Percentiles rank a stretch among this genome's conserved stretches.
These are phyloP conservation scores for Cercophora sp. DNA, from an alignment of 495 filamentous ascomycete species.

Conservation along the genomic window DNA sequence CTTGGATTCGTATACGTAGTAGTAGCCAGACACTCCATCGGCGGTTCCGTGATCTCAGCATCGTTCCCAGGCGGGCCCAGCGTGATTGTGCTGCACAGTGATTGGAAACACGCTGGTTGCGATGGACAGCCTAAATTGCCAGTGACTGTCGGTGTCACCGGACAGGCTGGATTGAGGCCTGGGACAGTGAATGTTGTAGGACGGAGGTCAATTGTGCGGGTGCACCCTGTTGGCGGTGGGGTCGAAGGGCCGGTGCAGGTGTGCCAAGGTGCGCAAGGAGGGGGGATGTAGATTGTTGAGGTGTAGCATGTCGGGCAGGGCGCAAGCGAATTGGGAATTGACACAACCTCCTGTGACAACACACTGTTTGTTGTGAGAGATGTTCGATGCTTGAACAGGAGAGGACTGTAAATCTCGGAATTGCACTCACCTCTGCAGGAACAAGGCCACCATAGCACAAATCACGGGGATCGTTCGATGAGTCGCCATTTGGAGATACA, in stretches of 20 bases:
- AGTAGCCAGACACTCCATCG: background rate
- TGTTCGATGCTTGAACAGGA: background rate
- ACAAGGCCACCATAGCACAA: background rate
- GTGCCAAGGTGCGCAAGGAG: background rate
- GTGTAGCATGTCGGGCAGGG: conserved; percentile 2
- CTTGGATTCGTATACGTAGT: background rate
- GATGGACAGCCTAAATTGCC: background rate
- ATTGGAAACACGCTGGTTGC: background rate
- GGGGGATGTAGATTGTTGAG: conserved; percentile 1
- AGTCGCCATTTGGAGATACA: background rate
- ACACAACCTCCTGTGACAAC: background rate
- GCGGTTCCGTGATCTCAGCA: background rate
- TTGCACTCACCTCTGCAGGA: background rate
- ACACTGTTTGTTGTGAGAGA: background rate
- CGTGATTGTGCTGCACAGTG: background rate
- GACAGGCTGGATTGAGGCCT: background rate
- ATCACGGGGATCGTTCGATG: background rate
- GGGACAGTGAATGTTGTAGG: conserved; percentile 1
- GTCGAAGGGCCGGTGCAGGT: conserved; percentile 2
- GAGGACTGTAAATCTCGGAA: background rate
- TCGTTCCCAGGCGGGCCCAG: background rate
- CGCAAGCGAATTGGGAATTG: background rate
- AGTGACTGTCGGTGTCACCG: background rate
- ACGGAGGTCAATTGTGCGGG: background rate
- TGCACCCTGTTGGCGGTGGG: background rate